These are phyloP conservation scores for Boletus rex-veris DNA, from an alignment of 768 basidiomycete genomes.

Conservation along the genomic window DNA sequence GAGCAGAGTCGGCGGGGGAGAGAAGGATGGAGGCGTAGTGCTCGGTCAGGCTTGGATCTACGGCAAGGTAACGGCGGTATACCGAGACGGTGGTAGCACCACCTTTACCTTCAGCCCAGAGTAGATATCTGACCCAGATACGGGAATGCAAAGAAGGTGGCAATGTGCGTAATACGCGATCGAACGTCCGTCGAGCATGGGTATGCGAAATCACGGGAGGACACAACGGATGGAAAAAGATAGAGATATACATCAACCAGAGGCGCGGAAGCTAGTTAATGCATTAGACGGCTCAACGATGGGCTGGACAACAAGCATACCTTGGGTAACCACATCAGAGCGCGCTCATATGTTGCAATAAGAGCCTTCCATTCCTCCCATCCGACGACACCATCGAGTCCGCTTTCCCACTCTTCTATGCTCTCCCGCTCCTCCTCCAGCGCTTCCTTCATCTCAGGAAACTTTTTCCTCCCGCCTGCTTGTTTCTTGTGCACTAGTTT, in stretches of 20 bases:
- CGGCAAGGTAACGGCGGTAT: slow-evolving; percentile 84
- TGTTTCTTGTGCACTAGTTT: slow-evolving; percentile 67
- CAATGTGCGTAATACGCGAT: slow-evolving; percentile 89
- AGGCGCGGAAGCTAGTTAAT: slow-evolving; percentile 74
- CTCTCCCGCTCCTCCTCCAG: slow-evolving; percentile 81
- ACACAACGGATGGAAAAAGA: slow-evolving; percentile 87
- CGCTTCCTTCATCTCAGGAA: slow-evolving; percentile 87
- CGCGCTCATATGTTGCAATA: slow-evolving; percentile 85
- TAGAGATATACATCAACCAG: slow-evolving; percentile 90
- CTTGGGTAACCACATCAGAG: slow-evolving; percentile 91
- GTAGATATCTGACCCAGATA: slow-evolving; percentile 89
- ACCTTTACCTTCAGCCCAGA: slow-evolving; percentile 85
- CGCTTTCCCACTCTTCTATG: slow-evolving; percentile 80
- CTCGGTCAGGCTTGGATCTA: slow-evolving; percentile 80
- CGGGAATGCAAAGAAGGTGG: slow-evolving; percentile 89
- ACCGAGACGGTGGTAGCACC: slow-evolving; percentile 74
- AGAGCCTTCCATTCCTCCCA: slow-evolving; percentile 95
- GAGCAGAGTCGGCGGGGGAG: slow-evolving; percentile 49
- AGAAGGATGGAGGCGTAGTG: slow-evolving; percentile 71
- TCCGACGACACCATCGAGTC: slow-evolving; percentile 85
- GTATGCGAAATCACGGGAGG: slow-evolving; percentile 81
- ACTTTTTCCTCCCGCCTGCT: slow-evolving; percentile 86
- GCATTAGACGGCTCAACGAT: slow-evolving; percentile 1
- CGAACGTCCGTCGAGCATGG: slow-evolving; percentile 91
- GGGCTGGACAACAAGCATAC: slow-evolving; percentile 40